Base-by-base conservation (phyloP, 768 basidiomycete genomes). In the Boletus sp. region DNA sequence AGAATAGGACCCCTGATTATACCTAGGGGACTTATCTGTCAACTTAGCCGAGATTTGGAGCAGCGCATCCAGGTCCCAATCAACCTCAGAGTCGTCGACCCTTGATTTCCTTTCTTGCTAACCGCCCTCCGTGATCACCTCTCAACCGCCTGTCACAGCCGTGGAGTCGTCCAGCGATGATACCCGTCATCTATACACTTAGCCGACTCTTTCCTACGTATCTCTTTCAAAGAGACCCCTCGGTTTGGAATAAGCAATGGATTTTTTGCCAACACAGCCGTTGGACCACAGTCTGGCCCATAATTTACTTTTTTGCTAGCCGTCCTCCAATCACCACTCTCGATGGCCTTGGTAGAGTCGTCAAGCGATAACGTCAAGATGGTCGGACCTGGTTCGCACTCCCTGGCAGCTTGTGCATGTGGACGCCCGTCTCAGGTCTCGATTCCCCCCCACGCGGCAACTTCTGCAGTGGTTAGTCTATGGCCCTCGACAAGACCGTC, bases 371-470 rank as follows among this genome's bases (percentile, higher is more conserved):
- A 45, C 44, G 44, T 45, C 44, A 45, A 32, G n/a, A 32, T 45
- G 44, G 44, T 32, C 30, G 19, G 33, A 23, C 33, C 25, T 27
- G 14, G 32, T 19, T 33, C 23, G 29, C 42, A 30, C 52, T 41
- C 53, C 30, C 46, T 32, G 41, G 43, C 50, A 42, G 43, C 43
- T 46, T 21, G 45, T 33, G 33, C 33, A 33, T 33, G 33, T 14
- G 44, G 44, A 54, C 43, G 11, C 23, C 38, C 48, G 54, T 48
- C 11, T 33, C 34, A 19, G 48, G 51, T 55, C 57, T 60, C 56
- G 60, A 57, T 47, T 47, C 65, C 30, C 30, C 45, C 44, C 40
- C 55, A 62, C 47, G 56, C 60, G 65, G 65, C 40, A 32, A 50
- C 23, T 67, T 66, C 51, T 54, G 40, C 44, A 49, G 35, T 51